Evolutionary conservation across 1,284 basidiomycete species (phyloP).

Genomic region (Rhodotorula mucilaginosa): DNA sequence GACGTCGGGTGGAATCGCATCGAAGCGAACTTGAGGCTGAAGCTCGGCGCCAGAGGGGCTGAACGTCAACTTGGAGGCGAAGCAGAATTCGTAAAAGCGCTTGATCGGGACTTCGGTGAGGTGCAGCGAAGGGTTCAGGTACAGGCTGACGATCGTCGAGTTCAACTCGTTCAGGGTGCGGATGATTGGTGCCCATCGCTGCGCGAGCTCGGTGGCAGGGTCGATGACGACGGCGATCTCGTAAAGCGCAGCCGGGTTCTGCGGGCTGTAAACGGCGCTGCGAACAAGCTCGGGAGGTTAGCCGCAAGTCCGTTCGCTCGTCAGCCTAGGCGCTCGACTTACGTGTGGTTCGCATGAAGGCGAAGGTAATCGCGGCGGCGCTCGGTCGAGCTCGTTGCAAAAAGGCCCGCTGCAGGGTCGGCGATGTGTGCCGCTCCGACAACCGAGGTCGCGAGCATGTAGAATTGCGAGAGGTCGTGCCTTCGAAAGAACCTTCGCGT

Average conservation of each 20-base stretch:
- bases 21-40: conserved; percentile 55
- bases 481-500: not conserved
- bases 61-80: conserved; percentile 63
- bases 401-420: conserved; percentile 69
- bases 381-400: conserved; percentile 50
- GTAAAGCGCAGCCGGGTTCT: conserved; percentile 64
- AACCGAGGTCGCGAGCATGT: conserved; percentile 66
- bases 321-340: conserved; percentile 42
- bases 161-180: conserved; percentile 52
- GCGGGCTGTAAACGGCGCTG: conserved; percentile 69
- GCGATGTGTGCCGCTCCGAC: conserved; percentile 62
- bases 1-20: conserved; percentile 60
- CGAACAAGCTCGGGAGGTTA: too few species aligned
- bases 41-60: conserved; percentile 53
- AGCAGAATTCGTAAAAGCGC: conserved; percentile 84
- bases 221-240: conserved; percentile 76
- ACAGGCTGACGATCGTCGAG: conserved; percentile 64
- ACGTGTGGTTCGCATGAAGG: conserved; percentile 66
- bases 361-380: conserved; percentile 59
- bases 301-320: not conserved
- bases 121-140: conserved; percentile 67
- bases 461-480: conserved; percentile 60
- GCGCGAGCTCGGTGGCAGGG: conserved; percentile 78
- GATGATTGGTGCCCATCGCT: conserved; percentile 76
- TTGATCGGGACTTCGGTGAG: conserved; percentile 77